Evolutionary conservation across 2,329 filamentous ascomycete genomes (phyloP).

Genomic region (Helicocarpus griseus): DNA sequence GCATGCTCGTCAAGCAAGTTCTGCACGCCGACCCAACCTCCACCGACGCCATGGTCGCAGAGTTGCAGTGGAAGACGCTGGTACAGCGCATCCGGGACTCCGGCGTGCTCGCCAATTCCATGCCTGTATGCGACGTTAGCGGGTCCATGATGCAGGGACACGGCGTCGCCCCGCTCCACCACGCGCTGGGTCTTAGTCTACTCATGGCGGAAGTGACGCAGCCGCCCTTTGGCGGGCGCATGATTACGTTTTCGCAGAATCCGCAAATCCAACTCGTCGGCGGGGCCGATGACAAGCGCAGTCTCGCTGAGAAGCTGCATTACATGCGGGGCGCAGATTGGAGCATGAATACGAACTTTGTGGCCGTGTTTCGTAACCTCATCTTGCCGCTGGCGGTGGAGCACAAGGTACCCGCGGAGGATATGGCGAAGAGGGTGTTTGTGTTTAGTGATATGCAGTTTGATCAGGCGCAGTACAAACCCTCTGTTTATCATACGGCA

Average conservation of each 20-base stretch:
- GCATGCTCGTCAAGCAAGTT: constrained; percentile 38
- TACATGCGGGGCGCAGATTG: constrained; percentile 26
- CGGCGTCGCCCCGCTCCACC: constrained; percentile 42
- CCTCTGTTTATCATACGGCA: no score
- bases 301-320: constrained; percentile 35
- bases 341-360: constrained; percentile 43
- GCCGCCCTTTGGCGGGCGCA: constrained; percentile 44
- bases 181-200: constrained; percentile 47
- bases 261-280: constrained; percentile 38
- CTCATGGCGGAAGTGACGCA: constrained; percentile 45
- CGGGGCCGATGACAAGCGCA: constrained; percentile 15
- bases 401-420: constrained; percentile 42
- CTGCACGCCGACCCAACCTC: neutral
- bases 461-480: constrained; percentile 24
- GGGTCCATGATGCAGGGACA: constrained; percentile 43
- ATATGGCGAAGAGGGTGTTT: constrained; percentile 54
- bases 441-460: constrained; percentile 56
- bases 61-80: constrained; percentile 43
- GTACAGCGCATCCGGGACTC: constrained; percentile 50
- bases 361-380: constrained; percentile 44
- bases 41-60: neutral
- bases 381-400: constrained; percentile 46
- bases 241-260: constrained; percentile 44
- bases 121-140: constrained; percentile 51
- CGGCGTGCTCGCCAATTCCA: constrained; percentile 43